phyloP scores from a whole-genome alignment of 352 stramenopile species.

The Proteromonas lacertae region DNA sequence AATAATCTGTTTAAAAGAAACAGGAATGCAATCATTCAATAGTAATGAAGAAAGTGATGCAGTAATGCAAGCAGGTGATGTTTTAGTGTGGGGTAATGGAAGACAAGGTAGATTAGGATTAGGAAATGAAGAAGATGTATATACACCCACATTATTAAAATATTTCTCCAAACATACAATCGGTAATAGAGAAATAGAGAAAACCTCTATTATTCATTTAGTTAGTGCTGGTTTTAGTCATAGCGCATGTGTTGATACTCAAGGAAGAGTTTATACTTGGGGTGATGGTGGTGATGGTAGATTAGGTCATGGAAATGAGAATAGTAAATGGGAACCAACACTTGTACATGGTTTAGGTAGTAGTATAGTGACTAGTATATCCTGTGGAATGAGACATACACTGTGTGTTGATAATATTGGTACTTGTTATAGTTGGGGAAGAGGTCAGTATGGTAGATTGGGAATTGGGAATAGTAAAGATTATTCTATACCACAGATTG shows the following conservation, averaged over 20 bases:
- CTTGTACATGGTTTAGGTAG: neutral
- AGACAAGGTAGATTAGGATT: constrained; percentile 32
- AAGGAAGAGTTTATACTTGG: constrained; percentile 20
- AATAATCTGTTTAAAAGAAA: no score
- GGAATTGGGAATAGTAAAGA: no score
- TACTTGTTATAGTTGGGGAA: neutral
- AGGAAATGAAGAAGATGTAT: constrained; percentile 4
- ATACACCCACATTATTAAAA: neutral
- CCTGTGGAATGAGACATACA: neutral
- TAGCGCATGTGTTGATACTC: constrained; percentile 30
- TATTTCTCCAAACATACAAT: no score
- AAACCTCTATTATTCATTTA: no score
- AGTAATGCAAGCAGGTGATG: constrained; percentile 24
- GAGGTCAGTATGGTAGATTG: no score
- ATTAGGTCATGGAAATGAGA: constrained; percentile 18
- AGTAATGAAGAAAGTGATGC: no score
- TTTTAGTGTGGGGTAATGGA: constrained; percentile 26
- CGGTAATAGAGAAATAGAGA: neutral
- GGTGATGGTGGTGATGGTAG: constrained; percentile 35
- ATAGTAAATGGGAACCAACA: constrained; percentile 2
- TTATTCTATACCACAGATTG: no score
- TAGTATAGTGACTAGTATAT: neutral
- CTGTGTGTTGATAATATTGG: neutral
- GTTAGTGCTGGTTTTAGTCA: constrained; percentile 35
- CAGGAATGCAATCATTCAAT: no score